Evolutionary conservation across 768 basidiomycete species (phyloP), one percentile per base, ranked within the genome.

Genomic region (Peribolospora kevripleyi): DNA sequence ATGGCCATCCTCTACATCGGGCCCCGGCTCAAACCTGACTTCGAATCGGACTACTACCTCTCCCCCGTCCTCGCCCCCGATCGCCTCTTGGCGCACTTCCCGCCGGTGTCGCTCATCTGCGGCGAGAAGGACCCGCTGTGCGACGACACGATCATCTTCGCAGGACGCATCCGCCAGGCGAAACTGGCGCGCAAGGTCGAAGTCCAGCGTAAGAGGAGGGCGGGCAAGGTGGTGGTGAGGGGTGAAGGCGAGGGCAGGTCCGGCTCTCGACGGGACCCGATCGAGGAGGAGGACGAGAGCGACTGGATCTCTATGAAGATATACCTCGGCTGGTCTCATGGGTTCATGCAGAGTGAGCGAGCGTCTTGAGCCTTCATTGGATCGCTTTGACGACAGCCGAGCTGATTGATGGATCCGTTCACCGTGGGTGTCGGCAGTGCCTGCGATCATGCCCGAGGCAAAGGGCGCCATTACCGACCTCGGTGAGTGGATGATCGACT

Each of bases 71-170:
- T 97, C 51, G 77, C 90, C 6, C 91, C 91, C 4, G 71, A 74
- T 51, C 71, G 76, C 54, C 71, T 95, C 3, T 77, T 98, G 9
- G 86, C 84, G 1, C 81, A 85, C 61, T 97, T 95, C 69, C 93
- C 93, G 39, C 87, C 85, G 7, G 74, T 95, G 47, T 75, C 42
- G 13, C n/a, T 57, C 8, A 46, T 57, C 53, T 68, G 68, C 55
- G 93, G 93, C 13, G 93, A 97, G 69, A 88, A 86, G 64, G 81
- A 82, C 58, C 85, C 91, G 0, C 85, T 98, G 62, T 87, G 93
- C 36, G 93, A 98, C 67, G 93, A 97, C 66, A 95, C 87, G 0
- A 81, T 98, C 59, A 86, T 97, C 61, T 91, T 97, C 63, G 84
- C 88, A 3, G 91, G 90, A 10, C 79, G 84, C 40, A 73, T 98